These are phyloP conservation scores for Fusarium newnesense DNA, from an alignment of 2,329 filamentous ascomycete genomes.

Conservation along the genomic window DNA sequence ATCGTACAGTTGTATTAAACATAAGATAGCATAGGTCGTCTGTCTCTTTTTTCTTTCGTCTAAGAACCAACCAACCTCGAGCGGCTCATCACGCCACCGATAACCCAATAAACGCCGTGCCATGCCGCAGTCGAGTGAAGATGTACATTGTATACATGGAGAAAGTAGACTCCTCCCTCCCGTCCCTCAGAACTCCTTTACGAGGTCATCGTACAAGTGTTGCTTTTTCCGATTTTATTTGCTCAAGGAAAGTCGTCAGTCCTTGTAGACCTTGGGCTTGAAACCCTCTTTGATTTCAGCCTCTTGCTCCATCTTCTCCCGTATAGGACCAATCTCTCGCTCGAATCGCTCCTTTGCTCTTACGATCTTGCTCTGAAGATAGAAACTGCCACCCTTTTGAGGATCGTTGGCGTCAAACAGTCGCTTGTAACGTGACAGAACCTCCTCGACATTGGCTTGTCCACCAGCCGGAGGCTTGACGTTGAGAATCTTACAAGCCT, in stretches of 20 bases:
- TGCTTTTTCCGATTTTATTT: not conserved
- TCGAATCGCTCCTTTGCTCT: slow-evolving; percentile 93
- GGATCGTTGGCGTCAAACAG: slow-evolving; percentile 96
- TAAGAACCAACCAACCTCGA: slow-evolving; percentile 45
- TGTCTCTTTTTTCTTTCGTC: slow-evolving; percentile 46
- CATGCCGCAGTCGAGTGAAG: slow-evolving; percentile 66
- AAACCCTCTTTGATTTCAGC: slow-evolving; percentile 86
- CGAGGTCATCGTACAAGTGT: slow-evolving; percentile 37
- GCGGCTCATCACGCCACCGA: slow-evolving; percentile 44
- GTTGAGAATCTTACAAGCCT: slow-evolving; percentile 97
- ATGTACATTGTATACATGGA: slow-evolving; percentile 57
- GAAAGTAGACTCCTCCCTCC: slow-evolving; percentile 19
- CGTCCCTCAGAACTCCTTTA: slow-evolving; percentile 31
- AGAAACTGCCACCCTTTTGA: slow-evolving; percentile 96
- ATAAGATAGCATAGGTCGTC: slow-evolving; percentile 43
- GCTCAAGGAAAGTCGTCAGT: slow-evolving; percentile 56
- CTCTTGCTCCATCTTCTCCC: slow-evolving; percentile 77
- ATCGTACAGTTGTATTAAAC: slow-evolving; percentile 46
- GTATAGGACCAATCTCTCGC: slow-evolving; percentile 79
- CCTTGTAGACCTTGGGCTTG: slow-evolving; percentile 96
- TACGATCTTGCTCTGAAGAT: slow-evolving; percentile 96
- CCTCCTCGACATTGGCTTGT: slow-evolving; percentile 79
- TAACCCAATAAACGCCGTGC: slow-evolving; percentile 59
- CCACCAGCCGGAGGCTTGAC: slow-evolving; percentile 84
- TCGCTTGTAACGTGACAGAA: slow-evolving; percentile 90